Evolutionary conservation across 768 basidiomycete species (phyloP).

Genomic region (Gautieria morchelliformis): DNA sequence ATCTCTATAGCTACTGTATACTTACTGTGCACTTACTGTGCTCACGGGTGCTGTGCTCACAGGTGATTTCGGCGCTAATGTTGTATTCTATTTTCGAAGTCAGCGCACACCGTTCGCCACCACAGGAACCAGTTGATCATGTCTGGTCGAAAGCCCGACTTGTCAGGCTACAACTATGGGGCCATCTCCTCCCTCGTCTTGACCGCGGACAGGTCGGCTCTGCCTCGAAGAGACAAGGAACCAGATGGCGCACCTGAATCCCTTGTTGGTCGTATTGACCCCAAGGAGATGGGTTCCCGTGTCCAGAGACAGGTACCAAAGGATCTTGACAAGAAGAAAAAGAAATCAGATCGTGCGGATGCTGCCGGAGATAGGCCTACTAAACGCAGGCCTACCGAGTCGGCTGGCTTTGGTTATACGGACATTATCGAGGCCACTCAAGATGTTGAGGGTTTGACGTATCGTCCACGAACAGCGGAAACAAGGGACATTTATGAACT

Average conservation of each 20-base stretch:
- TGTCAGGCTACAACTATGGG: conserved; percentile 92
- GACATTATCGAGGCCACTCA: conserved; percentile 94
- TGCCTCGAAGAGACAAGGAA: conserved; percentile 87
- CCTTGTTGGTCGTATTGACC: conserved; percentile 82
- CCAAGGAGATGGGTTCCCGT: conserved; percentile 88
- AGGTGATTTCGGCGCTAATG: too few species aligned
- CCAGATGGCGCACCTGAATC: conserved; percentile 95
- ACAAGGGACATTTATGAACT: conserved; percentile 92
- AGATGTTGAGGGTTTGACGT: conserved; percentile 85
- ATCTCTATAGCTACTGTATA: too few species aligned
- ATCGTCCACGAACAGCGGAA: conserved; percentile 89
- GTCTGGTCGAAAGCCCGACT: conserved; percentile 51
- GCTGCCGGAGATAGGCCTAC: conserved; percentile 43
- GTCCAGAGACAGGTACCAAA: conserved; percentile 76
- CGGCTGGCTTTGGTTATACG: conserved; percentile 65
- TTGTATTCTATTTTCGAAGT: too few species aligned
- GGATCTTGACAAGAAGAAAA: conserved; percentile 90
- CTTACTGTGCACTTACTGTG: too few species aligned
- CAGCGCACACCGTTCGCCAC: too few species aligned
- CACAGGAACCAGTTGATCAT: neutral
- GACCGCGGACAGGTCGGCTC: conserved; percentile 75
- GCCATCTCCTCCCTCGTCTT: conserved; percentile 91
- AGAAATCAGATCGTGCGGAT: conserved; percentile 61
- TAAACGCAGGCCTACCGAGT: conserved; percentile 50
- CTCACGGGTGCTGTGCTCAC: too few species aligned